phyloP scores from a whole-genome alignment of 1,284 basidiomycete species.

The Tremellales sp. region DNA sequence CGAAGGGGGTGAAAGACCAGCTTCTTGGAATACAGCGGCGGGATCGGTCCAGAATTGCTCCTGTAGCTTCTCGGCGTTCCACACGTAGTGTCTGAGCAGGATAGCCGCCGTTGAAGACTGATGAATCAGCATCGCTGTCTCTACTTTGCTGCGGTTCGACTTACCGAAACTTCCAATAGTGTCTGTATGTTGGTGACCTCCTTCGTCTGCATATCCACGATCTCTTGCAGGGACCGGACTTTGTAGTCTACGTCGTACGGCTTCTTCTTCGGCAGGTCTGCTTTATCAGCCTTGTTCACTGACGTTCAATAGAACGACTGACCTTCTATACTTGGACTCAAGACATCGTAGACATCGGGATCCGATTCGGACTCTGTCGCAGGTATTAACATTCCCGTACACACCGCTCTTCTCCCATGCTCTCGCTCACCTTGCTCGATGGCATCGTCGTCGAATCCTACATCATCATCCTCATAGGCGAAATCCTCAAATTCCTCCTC shows the following conservation, averaged over 20 bases:
- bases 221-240: conserved; percentile 67
- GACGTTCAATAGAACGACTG: conserved; percentile 9
- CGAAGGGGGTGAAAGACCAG: conserved; percentile 56
- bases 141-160: conserved; percentile 44
- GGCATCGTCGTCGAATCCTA: conserved; percentile 35
- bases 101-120: conserved; percentile 61
- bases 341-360: conserved; percentile 40
- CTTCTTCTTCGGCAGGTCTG: conserved; percentile 39
- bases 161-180: conserved; percentile 77
- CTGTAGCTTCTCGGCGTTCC: conserved; percentile 96
- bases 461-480: conserved; percentile 39
- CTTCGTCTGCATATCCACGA: conserved; percentile 69
- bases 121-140: conserved; percentile 1
- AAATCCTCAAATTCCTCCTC: conserved; percentile 41
- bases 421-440: conserved; percentile 27
- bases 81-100: conserved; percentile 77
- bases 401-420: no score
- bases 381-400: no score
- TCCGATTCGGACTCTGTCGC: conserved; percentile 31
- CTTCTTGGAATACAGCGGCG: conserved; percentile 62
- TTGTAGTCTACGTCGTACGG: conserved; percentile 52
- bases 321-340: conserved; percentile 44
- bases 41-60: conserved; percentile 93
- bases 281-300: background rate
- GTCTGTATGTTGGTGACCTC: conserved; percentile 79